These are phyloP conservation scores for Suhomyces wounanorum DNA, from an alignment of 1,139 yeast species.

Conservation along the genomic window DNA sequence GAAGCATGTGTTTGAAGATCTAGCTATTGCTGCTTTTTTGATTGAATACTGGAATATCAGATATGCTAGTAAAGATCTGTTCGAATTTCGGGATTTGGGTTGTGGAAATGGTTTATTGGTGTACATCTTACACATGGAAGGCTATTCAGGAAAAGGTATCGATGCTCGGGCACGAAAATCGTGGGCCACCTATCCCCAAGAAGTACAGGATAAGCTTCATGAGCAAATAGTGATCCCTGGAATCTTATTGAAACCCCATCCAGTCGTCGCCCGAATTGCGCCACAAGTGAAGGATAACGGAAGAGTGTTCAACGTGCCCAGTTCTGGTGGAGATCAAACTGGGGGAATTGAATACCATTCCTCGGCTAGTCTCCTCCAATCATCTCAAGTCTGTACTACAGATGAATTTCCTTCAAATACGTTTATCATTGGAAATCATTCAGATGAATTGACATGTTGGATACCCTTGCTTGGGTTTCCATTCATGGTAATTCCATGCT, in stretches of 20 bases:
- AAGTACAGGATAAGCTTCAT: slow-evolving; percentile 55
- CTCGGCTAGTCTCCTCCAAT: slow-evolving; percentile 51
- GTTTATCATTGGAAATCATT: slow-evolving; percentile 90
- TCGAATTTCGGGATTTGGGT: slow-evolving; percentile 86
- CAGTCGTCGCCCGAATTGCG: slow-evolving; percentile 52
- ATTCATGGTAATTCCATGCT: slow-evolving; percentile 91
- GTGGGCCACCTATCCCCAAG: slow-evolving; percentile 72
- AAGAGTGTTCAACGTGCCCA: slow-evolving; percentile 53
- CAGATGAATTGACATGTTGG: slow-evolving; percentile 96
- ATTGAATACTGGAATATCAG: slow-evolving; percentile 81
- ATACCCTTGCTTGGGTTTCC: slow-evolving; percentile 85
- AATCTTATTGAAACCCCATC: slow-evolving; percentile 66
- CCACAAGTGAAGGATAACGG: slow-evolving; percentile 64
- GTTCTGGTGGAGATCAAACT: slow-evolving; percentile 18
- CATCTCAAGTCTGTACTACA: slow-evolving; percentile 62
- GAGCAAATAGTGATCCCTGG: slow-evolving; percentile 85
- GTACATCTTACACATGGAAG: slow-evolving; percentile 73
- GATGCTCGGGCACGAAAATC: slow-evolving; percentile 91
- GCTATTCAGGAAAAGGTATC: slow-evolving; percentile 79
- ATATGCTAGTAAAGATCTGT: slow-evolving; percentile 47
- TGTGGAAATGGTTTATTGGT: slow-evolving; percentile 94
- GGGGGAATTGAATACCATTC: slow-evolving; percentile 34
- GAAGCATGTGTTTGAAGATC: slow-evolving; percentile 95
- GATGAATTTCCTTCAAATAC: slow-evolving; percentile 69
- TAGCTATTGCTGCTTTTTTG: slow-evolving; percentile 92